phyloP scores from a whole-genome alignment of 441 rosid genomes.

The Capsella rubella region DNA sequence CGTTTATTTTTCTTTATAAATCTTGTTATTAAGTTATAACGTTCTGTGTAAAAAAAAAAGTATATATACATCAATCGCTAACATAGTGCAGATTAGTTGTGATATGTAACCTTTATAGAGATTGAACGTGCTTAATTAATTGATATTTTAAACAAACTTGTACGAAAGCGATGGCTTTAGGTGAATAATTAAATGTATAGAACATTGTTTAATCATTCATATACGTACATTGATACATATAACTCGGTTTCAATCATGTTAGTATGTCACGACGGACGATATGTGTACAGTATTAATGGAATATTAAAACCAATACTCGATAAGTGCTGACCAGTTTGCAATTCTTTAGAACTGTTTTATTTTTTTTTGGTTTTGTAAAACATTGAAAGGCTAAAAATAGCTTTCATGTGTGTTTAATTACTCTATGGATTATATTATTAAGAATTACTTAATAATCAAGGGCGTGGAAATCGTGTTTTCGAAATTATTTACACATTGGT shows the following conservation, averaged over 20 bases:
- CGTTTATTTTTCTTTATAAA: neutral
- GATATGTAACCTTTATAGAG: neutral
- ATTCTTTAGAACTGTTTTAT: neutral
- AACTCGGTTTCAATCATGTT: conserved; percentile 19
- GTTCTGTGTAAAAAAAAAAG: no score
- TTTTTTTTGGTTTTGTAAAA: neutral
- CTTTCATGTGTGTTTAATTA: neutral
- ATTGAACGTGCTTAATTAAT: neutral
- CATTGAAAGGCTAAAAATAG: neutral
- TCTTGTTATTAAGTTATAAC: neutral
- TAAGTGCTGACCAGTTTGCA: neutral
- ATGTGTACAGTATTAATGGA: neutral
- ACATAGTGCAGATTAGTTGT: neutral
- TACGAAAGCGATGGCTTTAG: conserved; percentile 7
- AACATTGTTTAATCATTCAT: conserved; percentile 18
- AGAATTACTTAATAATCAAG: conserved; percentile 1
- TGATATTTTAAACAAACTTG: neutral
- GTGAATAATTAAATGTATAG: neutral
- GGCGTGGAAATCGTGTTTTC: conserved; percentile 19
- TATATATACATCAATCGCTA: neutral
- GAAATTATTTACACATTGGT: neutral
- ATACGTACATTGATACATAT: conserved; percentile 1
- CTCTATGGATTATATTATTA: neutral
- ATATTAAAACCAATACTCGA: neutral
- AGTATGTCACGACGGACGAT: neutral